Conservation (phyloP, 2,329 filamentous ascomycete species). For the Pseudogymnoascus sp. region DNA sequence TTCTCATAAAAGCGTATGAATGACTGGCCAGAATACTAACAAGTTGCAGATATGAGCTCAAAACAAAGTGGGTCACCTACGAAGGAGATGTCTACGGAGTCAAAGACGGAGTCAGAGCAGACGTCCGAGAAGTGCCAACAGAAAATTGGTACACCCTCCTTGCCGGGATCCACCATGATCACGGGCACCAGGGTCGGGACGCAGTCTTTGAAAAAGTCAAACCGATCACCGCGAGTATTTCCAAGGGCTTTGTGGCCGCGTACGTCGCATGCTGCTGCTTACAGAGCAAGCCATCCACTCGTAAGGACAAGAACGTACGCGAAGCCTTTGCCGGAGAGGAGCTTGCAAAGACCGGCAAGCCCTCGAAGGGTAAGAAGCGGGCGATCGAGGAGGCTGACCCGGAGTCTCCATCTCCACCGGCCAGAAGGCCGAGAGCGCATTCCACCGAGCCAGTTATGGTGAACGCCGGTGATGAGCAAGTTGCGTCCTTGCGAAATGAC, state of each 20-base stretch:
- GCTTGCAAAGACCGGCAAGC: constrained; percentile 1
- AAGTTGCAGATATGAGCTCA: not conserved
- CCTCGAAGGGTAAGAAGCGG: not conserved
- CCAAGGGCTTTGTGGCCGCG: not conserved
- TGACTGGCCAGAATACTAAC: not conserved
- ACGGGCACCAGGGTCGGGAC: not conserved
- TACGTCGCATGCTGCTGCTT: not conserved
- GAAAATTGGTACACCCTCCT: not conserved
- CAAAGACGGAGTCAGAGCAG: not conserved
- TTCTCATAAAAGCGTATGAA: not conserved
- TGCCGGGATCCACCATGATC: not conserved
- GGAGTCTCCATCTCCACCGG: not conserved
- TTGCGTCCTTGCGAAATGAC: not conserved
- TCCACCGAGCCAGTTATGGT: not conserved
- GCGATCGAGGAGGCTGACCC: not conserved
- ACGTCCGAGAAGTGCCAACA: not conserved
- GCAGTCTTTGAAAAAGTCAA: not conserved
- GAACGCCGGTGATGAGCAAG: constrained; percentile 5
- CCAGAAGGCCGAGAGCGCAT: not conserved
- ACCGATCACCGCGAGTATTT: constrained; percentile 7
- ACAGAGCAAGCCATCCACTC: not conserved
- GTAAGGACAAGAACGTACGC: not conserved
- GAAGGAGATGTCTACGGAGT: not conserved
- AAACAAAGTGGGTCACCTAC: not conserved
- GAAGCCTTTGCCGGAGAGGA: not conserved